These are phyloP conservation scores for Fennellomyces sp. DNA, from an alignment of 371 early-diverging fungal genomes.

Conservation along the genomic window DNA sequence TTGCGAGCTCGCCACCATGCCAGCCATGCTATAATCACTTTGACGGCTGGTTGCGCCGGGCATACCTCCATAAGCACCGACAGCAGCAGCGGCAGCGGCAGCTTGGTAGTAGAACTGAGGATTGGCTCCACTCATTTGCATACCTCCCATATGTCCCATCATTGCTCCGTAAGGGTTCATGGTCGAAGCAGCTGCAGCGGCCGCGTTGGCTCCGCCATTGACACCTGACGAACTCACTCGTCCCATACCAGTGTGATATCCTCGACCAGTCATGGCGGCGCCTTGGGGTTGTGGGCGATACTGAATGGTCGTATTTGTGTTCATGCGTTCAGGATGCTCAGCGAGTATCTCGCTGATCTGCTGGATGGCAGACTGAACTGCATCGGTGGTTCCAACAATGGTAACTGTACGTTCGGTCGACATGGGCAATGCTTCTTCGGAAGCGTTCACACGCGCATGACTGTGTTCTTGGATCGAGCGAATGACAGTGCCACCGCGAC, in stretches of 20 bases:
- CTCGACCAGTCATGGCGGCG: constrained; percentile 8
- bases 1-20: constrained; percentile 40
- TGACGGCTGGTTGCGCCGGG: constrained; percentile 17
- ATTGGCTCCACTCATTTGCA: constrained; percentile 38
- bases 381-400: constrained; percentile 81
- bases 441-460: constrained; percentile 84
- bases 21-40: constrained; percentile 29
- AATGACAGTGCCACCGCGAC: constrained; percentile 87
- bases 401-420: constrained; percentile 86
- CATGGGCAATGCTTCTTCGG: constrained; percentile 75
- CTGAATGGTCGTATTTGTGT: constrained; percentile 42
- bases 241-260: constrained; percentile 2
- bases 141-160: constrained; percentile 38
- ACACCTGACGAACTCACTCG: constrained; percentile 6
- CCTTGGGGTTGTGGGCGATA: constrained; percentile 65
- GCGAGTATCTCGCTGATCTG: constrained; percentile 72
- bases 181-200: constrained; percentile 19
- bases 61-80: constrained; percentile 22
- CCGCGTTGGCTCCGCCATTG: constrained; percentile 12
- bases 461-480: constrained; percentile 86
- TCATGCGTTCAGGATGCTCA: constrained; percentile 58
- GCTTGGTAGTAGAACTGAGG: constrained; percentile 35
- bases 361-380: constrained; percentile 79
- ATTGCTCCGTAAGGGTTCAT: constrained; percentile 34
- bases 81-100: constrained; percentile 20